Conservation (phyloP, 495 filamentous ascomycete genomes). For the Penicillium canescens region DNA sequence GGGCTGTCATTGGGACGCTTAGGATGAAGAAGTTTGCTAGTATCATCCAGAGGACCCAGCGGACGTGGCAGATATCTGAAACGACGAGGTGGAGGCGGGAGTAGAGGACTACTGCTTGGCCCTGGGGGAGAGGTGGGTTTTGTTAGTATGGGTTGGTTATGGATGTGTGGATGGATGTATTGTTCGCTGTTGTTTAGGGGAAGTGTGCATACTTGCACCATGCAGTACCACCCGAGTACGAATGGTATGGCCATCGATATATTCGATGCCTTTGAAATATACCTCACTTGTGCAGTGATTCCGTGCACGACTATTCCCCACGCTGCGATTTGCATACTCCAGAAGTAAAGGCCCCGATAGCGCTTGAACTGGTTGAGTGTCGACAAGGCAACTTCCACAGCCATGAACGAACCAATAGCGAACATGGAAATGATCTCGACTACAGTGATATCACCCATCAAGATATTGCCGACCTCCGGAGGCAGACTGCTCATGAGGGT, state of each 20-base stretch:
- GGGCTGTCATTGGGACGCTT: slow-evolving; percentile 47
- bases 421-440: slow-evolving; percentile 18
- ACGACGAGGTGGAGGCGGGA: slow-evolving; percentile 63
- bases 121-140: slow-evolving; percentile 7
- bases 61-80: slow-evolving; percentile 35
- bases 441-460: slow-evolving; percentile 9
- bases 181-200: too few species aligned
- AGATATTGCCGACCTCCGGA: slow-evolving; percentile 1
- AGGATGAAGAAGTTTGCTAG: slow-evolving; percentile 50
- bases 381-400: slow-evolving; percentile 31
- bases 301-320: slow-evolving; percentile 32
- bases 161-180: too few species aligned
- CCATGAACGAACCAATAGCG: slow-evolving; percentile 27
- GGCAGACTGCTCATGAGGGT: slow-evolving; percentile 9
- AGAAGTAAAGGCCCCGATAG: slow-evolving; percentile 40
- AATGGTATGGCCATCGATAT: slow-evolving; percentile 12
- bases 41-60: slow-evolving; percentile 55
- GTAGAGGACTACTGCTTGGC: slow-evolving; percentile 64
- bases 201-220: slow-evolving; percentile 38
- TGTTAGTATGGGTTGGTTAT: too few species aligned
- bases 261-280: background rate
- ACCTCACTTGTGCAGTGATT: slow-evolving; percentile 12
- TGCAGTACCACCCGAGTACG: slow-evolving; percentile 55
- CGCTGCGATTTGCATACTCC: slow-evolving; percentile 32
- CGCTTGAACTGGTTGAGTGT: slow-evolving; percentile 37